Evolutionary conservation across 2,329 filamentous ascomycete genomes (phyloP).

Genomic region (Fusarium sp.): DNA sequence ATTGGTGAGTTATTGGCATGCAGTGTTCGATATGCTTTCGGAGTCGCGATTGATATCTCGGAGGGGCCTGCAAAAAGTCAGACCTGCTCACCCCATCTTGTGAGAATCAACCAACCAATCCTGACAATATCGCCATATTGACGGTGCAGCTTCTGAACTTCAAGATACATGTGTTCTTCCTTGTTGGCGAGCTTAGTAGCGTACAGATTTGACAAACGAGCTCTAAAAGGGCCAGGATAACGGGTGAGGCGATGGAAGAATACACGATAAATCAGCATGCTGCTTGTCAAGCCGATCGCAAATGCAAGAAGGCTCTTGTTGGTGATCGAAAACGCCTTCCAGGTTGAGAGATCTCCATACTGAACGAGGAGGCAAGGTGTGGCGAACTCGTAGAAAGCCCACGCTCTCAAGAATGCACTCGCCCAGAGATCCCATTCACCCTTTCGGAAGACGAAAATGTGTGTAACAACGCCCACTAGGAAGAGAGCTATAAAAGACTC

Average conservation of each 20-base stretch:
- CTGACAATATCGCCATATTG: slow-evolving; percentile 36
- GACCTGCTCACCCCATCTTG: fast-evolving
- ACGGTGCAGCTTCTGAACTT: slow-evolving; percentile 24
- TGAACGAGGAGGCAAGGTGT: neutral
- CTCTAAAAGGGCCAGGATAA: slow-evolving; percentile 33
- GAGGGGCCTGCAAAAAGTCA: slow-evolving; percentile 2
- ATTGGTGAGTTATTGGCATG: slow-evolving; percentile 22
- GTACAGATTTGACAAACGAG: slow-evolving; percentile 20
- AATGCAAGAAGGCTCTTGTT: neutral
- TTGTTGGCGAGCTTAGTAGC: neutral
- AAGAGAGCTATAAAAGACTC: neutral
- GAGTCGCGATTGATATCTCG: slow-evolving; percentile 27
- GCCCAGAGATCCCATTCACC: slow-evolving; percentile 33
- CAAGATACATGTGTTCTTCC: slow-evolving; percentile 18
- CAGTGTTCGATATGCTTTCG: slow-evolving; percentile 21
- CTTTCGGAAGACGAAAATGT: slow-evolving; percentile 3
- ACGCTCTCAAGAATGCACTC: neutral
- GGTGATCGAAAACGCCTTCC: neutral
- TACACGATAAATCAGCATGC: slow-evolving; percentile 18
- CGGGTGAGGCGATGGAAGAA: slow-evolving; percentile 26
- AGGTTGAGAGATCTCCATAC: neutral
- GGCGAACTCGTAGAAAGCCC: neutral
- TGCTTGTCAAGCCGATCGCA: neutral
- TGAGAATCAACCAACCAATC: neutral
- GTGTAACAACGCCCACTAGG: neutral